Evolutionary conservation across 2,329 filamentous ascomycete genomes (phyloP).

Genomic region (Phialophora chinensis): DNA sequence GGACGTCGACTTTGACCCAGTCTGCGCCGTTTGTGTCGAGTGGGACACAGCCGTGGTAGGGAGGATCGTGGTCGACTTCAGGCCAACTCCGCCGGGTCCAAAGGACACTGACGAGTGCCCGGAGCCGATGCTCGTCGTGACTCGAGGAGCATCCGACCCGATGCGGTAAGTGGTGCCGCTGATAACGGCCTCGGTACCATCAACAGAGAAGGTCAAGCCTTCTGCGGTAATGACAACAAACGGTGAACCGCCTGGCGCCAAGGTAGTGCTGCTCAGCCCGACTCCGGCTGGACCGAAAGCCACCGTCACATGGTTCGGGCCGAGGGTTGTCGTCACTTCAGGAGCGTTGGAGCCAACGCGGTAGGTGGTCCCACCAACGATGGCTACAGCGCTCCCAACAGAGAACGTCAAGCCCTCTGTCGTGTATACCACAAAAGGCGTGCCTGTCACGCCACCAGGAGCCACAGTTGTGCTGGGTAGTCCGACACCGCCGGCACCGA

Average conservation of each 20-base stretch:
- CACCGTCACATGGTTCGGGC: slow-evolving; percentile 59
- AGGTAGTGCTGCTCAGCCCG: slow-evolving; percentile 38
- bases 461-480: slow-evolving; percentile 39
- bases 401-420: slow-evolving; percentile 38
- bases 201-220: slow-evolving; percentile 39
- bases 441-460: slow-evolving; percentile 19
- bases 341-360: slow-evolving; percentile 55
- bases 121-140: slow-evolving; percentile 56
- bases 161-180: slow-evolving; percentile 59
- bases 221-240: slow-evolving; percentile 35
- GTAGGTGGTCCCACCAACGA: slow-evolving; percentile 60
- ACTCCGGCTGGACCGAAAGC: slow-evolving; percentile 48
- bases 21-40: slow-evolving; percentile 17
- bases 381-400: slow-evolving; percentile 40
- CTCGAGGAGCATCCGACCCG: slow-evolving; percentile 50
- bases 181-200: slow-evolving; percentile 50
- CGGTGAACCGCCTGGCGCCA: slow-evolving; percentile 23
- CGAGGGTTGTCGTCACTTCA: slow-evolving; percentile 53
- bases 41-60: slow-evolving; percentile 27
- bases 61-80: slow-evolving; percentile 49
- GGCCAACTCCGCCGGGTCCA: slow-evolving; percentile 56
- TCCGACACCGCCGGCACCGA: slow-evolving; percentile 39
- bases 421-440: slow-evolving; percentile 31
- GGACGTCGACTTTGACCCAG: slow-evolving; percentile 11
- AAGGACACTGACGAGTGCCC: slow-evolving; percentile 57